Base-by-base conservation (phyloP, 495 filamentous ascomycete species). In the Daldinia concentrica region DNA sequence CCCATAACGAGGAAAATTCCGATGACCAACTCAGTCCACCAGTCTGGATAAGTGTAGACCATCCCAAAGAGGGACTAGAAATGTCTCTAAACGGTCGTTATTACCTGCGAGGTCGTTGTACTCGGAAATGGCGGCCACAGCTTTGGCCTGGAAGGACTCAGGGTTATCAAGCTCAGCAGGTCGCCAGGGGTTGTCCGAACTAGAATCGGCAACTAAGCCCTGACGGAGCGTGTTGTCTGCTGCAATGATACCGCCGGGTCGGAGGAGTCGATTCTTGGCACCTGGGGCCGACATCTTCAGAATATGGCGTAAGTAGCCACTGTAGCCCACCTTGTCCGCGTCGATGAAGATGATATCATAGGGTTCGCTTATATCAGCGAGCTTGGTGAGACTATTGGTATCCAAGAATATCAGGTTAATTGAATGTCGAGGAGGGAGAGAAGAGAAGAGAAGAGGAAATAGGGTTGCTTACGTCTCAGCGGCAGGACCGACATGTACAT, bases 331-430 rank as follows among this genome's bases (percentile, higher is more conserved):
- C 58, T 82, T 82, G 32, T 82, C 69, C 22, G 80, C 80, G 50
- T 82, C 80, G 57, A 82, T 78, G 71, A 82, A 82, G 51, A 82
- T 71, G 11, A 82, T 62, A 57, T 82, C 80, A 37, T 78, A 82
- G 2, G 80, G 79, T 71, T 79, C 74, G 51, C 59, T 63, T 19
- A 66, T 66, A 34, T 76, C 64, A 36, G 60, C 48, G 57, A 80
- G 70, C 37, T 64, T 64, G 5, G 77, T 45, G 39, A 79, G 71
- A 22, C 75, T 80, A 32, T 19, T 15, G 9, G 7, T 52, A 26
- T 41, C 36, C 17, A 24, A 32, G 14, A 30, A 15, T 39, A 50
- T 12, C 22, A 14, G 12, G 29, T 63, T 36, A 39, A 34, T 19
- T 50, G 6, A 11, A n/a, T 19, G 11, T 0, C 4, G 6, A 26